Base-by-base conservation (phyloP, 306 rosid species). In the Cucurbita moschata region DNA sequence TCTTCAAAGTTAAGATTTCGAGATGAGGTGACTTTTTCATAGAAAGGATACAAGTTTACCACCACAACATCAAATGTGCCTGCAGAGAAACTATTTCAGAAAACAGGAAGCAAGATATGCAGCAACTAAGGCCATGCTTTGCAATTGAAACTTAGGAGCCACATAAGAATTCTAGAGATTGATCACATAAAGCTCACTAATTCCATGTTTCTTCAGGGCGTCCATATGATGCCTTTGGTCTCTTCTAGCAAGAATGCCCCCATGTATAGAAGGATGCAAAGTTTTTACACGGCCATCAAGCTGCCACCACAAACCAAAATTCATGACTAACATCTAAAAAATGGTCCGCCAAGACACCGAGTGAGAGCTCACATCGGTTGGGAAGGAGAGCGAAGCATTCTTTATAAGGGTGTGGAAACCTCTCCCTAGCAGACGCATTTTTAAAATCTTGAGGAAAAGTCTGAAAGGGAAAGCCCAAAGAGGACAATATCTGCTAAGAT, bases 281-380 rank as follows among this genome's bases (percentile, higher is more conserved):
- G 98, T 89, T 87, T 94, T 94, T 63, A 94, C 97, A 55, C 92
- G 98, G 21, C 97, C 97, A 81, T 94, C 97, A 47, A 94, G 97
- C 98, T 94, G 85, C 68, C 60, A 50, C 65, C 51, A 68, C 84
- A 71, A 71, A 56, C 8, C 79, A 39, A 60, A 79, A 8, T 4
- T 16, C 44, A 62, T 38, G 8, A 38, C 12, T 26, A 5, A 58
- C 68, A 38, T 8, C 5, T 14, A 30, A 14, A 60, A 61, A 61
- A 37, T 61, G 49, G 44, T 15, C 71, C 11, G 16, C 4, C 10
- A 16, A 40, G n/a, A 10, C n/a, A 43, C 13, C 71, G 42, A 37
- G 26, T 30, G 4, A 30, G 35, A 30, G 3, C 35, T 3, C 35
- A 30, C 4, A 30, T 30, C 35, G 35, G 4, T 30, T 30, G 35